Evolutionary conservation across 106 monocot genomes (phyloP).

Genomic region (Dendrobium chrysotoxum): DNA sequence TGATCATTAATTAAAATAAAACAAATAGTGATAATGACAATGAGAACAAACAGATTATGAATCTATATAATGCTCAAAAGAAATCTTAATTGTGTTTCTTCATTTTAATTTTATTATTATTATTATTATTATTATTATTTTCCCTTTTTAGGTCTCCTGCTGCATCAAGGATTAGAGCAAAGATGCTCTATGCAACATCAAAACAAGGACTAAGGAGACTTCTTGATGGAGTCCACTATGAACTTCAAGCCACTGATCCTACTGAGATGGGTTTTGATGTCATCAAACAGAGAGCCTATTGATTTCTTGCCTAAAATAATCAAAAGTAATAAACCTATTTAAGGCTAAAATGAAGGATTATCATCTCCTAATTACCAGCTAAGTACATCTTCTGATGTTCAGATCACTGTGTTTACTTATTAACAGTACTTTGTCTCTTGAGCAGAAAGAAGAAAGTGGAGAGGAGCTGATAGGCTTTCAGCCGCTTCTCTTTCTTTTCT

Average conservation of each 20-base stretch:
- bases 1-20: too few species aligned
- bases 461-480: slow-evolving; percentile 1
- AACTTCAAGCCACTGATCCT: slow-evolving; percentile 82
- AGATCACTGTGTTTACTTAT: background rate
- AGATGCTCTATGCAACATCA: slow-evolving; percentile 85
- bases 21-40: too few species aligned
- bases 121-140: too few species aligned
- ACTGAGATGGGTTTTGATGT: slow-evolving; percentile 89
- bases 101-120: background rate
- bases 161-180: slow-evolving; percentile 56
- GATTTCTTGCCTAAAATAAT: background rate
- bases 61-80: too few species aligned
- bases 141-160: slow-evolving; percentile 43
- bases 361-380: background rate
- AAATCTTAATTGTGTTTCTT: background rate
- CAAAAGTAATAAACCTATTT: background rate
- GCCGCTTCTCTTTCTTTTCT: slow-evolving; percentile 3
- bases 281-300: slow-evolving; percentile 58
- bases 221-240: slow-evolving; percentile 84
- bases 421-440: background rate
- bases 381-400: background rate
- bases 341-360: background rate
- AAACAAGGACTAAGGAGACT: slow-evolving; percentile 77
- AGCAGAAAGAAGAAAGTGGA: background rate
- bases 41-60: too few species aligned